Conservation (phyloP, 1,139 yeast species). For the Lodderomyces metapsilosis region DNA sequence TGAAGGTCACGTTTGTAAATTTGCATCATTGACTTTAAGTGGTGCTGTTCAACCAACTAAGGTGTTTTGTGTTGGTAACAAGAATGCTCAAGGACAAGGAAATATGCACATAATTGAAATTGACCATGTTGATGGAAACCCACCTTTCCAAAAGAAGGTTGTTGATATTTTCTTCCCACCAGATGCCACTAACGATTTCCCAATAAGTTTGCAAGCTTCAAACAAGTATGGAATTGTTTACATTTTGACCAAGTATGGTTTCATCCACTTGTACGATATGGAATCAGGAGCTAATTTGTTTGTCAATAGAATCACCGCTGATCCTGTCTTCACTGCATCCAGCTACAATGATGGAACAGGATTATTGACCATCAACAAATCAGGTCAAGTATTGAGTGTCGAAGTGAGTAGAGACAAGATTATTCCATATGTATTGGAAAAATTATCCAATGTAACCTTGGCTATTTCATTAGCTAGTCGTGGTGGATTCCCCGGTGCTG, state of each 20-base stretch:
- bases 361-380: conserved; percentile 87
- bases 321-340: conserved; percentile 91
- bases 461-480: conserved; percentile 90
- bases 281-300: conserved; percentile 91
- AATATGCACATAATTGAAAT: conserved; percentile 92
- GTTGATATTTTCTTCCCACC: conserved; percentile 96
- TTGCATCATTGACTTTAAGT: conserved; percentile 71
- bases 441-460: conserved; percentile 79
- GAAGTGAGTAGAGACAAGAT: conserved; percentile 83
- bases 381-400: conserved; percentile 93
- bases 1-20: conserved; percentile 95
- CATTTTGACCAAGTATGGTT: conserved; percentile 91
- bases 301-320: conserved; percentile 95
- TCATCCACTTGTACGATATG: conserved; percentile 91
- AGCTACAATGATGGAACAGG: conserved; percentile 74
- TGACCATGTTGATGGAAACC: conserved; percentile 86
- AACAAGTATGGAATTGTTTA: conserved; percentile 84
- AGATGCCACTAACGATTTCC: conserved; percentile 95
- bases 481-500: conserved; percentile 98
- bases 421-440: conserved; percentile 86
- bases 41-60: conserved; percentile 79
- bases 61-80: conserved; percentile 87
- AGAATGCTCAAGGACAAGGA: conserved; percentile 82
- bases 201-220: conserved; percentile 87
- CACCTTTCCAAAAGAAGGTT: conserved; percentile 83